Percentiles rank a stretch among this genome's conserved stretches.
Evolutionary conservation across 352 stramenopile genomes (phyloP).

Genomic region (Globisporangium uncinulatum): DNA sequence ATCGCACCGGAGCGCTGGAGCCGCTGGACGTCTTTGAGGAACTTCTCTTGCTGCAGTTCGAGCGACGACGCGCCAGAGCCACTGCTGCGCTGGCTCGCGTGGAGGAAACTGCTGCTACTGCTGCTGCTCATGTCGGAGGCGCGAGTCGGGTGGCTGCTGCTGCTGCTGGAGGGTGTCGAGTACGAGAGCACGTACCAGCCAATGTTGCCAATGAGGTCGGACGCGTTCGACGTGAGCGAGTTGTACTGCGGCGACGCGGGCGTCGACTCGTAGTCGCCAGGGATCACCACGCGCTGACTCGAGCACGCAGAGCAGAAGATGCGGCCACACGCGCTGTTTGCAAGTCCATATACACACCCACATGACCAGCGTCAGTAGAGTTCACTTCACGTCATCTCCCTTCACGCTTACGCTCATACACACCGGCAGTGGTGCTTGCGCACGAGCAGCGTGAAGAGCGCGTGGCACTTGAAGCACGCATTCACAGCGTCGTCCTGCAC

Average conservation of each 20-base stretch:
- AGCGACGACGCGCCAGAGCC: constrained; percentile 11
- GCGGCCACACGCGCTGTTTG: constrained; percentile 49
- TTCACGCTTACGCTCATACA: neutral
- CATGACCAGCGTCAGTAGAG: neutral
- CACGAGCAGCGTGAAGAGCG: constrained; percentile 71
- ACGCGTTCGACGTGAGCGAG: constrained; percentile 65
- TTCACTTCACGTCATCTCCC: neutral
- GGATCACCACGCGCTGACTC: constrained; percentile 80
- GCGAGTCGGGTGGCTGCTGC: neutral
- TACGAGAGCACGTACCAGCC: constrained; percentile 78
- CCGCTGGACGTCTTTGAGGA: constrained; percentile 69
- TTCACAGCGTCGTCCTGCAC: constrained; percentile 84
- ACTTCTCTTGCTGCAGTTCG: constrained; percentile 49
- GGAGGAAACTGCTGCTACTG: constrained; percentile 14
- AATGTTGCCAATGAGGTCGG: constrained; percentile 75
- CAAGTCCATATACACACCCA: neutral
- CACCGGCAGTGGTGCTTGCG: constrained; percentile 81
- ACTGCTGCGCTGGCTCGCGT: constrained; percentile 20
- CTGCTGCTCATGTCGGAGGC: neutral
- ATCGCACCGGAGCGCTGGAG: constrained; percentile 59
- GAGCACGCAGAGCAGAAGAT: constrained; percentile 82
- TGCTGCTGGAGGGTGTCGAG: constrained; percentile 21
- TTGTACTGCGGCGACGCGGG: constrained; percentile 56
- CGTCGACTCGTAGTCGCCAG: constrained; percentile 69
- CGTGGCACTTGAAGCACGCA: constrained; percentile 83